Conservation (phyloP, 1,284 basidiomycete genomes). For the Afroboletus lepidellus region DNA sequence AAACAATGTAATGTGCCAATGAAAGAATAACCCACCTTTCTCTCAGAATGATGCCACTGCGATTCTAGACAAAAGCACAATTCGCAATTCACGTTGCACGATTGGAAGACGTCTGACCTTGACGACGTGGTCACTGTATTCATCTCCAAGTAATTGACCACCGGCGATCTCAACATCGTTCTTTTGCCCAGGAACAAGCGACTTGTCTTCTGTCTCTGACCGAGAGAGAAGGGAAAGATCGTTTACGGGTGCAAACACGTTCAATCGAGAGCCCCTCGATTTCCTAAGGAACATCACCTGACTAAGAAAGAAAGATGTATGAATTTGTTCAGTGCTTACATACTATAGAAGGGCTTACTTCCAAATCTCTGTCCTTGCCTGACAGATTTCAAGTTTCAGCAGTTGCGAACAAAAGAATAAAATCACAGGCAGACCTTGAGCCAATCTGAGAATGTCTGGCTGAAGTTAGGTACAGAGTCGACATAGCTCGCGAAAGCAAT, state of each 20-base stretch:
- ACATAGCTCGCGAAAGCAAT: slow-evolving; percentile 94
- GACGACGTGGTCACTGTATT: slow-evolving; percentile 92
- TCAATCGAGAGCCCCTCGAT: slow-evolving; percentile 72
- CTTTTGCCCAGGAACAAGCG: slow-evolving; percentile 60
- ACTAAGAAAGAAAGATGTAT: slow-evolving; percentile 40
- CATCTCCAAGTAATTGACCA: slow-evolving; percentile 86
- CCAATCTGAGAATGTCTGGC: slow-evolving; percentile 84
- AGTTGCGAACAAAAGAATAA: neutral
- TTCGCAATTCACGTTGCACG: neutral
- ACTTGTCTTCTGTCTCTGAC: slow-evolving; percentile 53
- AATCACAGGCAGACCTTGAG: slow-evolving; percentile 57
- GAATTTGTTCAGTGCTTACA: neutral
- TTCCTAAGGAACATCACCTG: slow-evolving; percentile 86
- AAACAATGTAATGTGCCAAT: neutral
- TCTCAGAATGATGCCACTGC: slow-evolving; percentile 90
- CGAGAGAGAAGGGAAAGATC: slow-evolving; percentile 81
- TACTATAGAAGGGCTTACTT: slow-evolving; percentile 56
- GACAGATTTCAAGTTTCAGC: slow-evolving; percentile 1
- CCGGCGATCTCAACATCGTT: slow-evolving; percentile 80
- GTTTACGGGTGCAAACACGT: slow-evolving; percentile 85
- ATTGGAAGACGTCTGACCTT: slow-evolving; percentile 48
- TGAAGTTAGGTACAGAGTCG: slow-evolving; percentile 67
- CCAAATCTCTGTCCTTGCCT: slow-evolving; percentile 90
- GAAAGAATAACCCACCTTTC: slow-evolving; percentile 57
- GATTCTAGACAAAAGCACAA: slow-evolving; percentile 51